Evolutionary conservation across 192 early-diverging fungal species (phyloP), one percentile per base, ranked within the genome.

Genomic region (Rhizoclosmatium globosum): DNA sequence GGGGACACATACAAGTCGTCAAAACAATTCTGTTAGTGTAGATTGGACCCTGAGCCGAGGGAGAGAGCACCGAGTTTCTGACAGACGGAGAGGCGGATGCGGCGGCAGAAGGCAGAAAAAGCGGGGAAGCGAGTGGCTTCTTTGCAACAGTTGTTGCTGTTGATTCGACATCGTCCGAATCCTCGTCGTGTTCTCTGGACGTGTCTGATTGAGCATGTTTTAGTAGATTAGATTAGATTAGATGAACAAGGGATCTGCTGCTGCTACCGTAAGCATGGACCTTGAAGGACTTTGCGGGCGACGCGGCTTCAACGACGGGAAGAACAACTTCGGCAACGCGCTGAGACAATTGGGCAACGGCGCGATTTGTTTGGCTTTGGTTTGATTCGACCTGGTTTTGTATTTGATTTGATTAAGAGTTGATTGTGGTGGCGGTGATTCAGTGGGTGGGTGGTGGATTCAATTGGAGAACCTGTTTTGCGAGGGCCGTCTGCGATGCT

Each of bases 1-100:
- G 31, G 0, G 31, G 0, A 0, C 6, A 53, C 64, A 2, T n/a
- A 76, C 74, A 93, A 6, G 92, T 93, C 11, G 92, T 93, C 64
- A 93, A 82, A n/a, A 92, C 82, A 43, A 93, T 90, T 31, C 91
- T 84, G 48, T 83, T 81, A 21, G 83, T 80, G 71, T 92, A 92
- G 46, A 90, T 82, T 9, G 74, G 70, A 7, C 67, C 57, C 11
- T 56, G 41, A n/a, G 38, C 31, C 56, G 56, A 7, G 6, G 53
- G 53, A 56, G 47, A 6, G 9, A 21, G 9, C 4, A 42, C 43
- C 31, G 59, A 4, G 61, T 23, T 0, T 48, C 21, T 43, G 71
- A 43, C 39, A 46, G 31, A 7, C 2, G 6, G 7, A 21, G 66
- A 43, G 47, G 62, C 39, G 23, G 57, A 9, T 15, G 61, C 38